These are phyloP conservation scores for Puccinellia tenuiflora DNA, from an alignment of 176 grass and related monocot species.

Conservation along the genomic window DNA sequence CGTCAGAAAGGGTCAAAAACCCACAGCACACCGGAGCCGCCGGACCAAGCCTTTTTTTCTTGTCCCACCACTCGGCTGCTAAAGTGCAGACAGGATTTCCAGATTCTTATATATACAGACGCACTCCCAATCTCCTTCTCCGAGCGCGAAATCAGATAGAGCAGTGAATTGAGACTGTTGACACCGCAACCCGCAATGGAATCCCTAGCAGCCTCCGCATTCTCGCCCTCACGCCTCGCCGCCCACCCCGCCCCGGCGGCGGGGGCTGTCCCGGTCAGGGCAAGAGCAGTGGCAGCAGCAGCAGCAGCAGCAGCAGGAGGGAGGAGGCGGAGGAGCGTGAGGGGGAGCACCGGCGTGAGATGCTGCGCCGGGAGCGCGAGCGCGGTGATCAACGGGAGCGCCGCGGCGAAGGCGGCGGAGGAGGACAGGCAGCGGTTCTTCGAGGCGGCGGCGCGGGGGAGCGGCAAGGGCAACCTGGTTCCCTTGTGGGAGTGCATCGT, in stretches of 20 bases:
- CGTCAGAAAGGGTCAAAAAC: background rate
- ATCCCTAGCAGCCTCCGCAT: conserved; percentile 37
- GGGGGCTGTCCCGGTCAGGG: background rate
- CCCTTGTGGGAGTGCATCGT: conserved; percentile 74
- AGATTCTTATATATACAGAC: conserved; percentile 10
- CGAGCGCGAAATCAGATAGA: conserved; percentile 8
- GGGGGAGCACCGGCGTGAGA: background rate
- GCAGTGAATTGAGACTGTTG: background rate
- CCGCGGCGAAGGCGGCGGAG: conserved; percentile 28
- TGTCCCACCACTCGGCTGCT: background rate
- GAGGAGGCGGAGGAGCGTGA: background rate
- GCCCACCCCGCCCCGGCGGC: background rate
- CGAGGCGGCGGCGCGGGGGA: conserved; percentile 63
- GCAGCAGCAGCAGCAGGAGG: background rate
- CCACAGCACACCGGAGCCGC: background rate
- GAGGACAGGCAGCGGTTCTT: conserved; percentile 53
- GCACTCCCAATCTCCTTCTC: background rate
- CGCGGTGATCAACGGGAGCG: conserved; percentile 20
- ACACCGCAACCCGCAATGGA: conserved; percentile 11
- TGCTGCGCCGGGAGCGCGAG: conserved; percentile 13
- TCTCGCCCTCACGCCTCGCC: conserved; percentile 25
- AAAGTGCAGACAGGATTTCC: background rate
- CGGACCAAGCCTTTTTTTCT: background rate
- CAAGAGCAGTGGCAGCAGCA: background rate
- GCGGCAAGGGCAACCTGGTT: conserved; percentile 60